A percentile compares a stretch with the other conserved stretches of the same genome.
phyloP scores from a whole-genome alignment of 2,329 filamentous ascomycete species.

The Penicillium oxalicum region DNA sequence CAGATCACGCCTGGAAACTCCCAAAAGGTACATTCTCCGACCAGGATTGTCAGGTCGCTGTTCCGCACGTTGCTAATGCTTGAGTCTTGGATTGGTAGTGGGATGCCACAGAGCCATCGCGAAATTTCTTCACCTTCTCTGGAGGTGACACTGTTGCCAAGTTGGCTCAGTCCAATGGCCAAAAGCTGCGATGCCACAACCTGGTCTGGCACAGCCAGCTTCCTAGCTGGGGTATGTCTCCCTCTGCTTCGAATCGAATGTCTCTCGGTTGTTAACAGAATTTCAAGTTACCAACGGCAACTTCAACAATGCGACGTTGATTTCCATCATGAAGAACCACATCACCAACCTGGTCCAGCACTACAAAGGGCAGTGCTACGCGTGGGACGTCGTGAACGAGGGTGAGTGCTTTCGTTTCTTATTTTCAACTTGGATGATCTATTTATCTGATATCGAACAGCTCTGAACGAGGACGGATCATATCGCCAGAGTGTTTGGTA shows the following conservation, averaged over 20 bases:
- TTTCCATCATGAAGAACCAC: slow-evolving; percentile 47
- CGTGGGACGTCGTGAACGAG: slow-evolving; percentile 40
- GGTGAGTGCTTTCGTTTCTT: slow-evolving; percentile 10
- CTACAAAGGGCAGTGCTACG: slow-evolving; percentile 34
- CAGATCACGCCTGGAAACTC: slow-evolving; percentile 60
- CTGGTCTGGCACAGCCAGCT: slow-evolving; percentile 46
- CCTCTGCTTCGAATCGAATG: slow-evolving; percentile 39
- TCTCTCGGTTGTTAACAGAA: background rate
- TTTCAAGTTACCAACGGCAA: slow-evolving; percentile 38
- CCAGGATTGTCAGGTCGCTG: too few relatives aligned
- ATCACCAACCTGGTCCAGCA: slow-evolving; percentile 34
- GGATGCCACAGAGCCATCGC: slow-evolving; percentile 55
- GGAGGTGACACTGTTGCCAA: slow-evolving; percentile 48
- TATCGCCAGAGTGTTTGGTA: slow-evolving; percentile 41
- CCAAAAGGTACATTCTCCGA: slow-evolving; percentile 40
- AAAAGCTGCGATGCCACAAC: slow-evolving; percentile 58
- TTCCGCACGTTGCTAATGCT: background rate
- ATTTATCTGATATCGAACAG: slow-evolving; percentile 12
- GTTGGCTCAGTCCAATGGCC: slow-evolving; percentile 35
- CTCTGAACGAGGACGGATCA: slow-evolving; percentile 44
- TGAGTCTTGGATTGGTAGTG: slow-evolving; percentile 40
- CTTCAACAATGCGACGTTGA: slow-evolving; percentile 57
- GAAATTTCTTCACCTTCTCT: slow-evolving; percentile 53
- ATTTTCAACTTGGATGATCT: background rate
- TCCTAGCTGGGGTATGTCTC: slow-evolving; percentile 51